These are phyloP conservation scores for Lablab purpureus DNA, from an alignment of 306 rosid genomes.

Conservation along the genomic window DNA sequence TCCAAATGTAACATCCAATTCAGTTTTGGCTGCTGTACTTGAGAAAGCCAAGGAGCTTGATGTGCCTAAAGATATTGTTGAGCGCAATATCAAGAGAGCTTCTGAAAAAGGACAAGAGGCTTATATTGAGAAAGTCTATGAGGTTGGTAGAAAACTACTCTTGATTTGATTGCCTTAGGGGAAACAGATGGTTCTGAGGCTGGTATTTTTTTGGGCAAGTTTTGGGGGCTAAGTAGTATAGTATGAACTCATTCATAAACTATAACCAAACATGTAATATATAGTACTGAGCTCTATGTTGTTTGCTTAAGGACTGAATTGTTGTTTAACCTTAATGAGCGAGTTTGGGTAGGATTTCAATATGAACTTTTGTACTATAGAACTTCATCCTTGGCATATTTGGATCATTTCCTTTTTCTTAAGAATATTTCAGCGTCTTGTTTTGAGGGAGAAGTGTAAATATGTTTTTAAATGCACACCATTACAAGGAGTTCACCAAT, in stretches of 20 bases:
- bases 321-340: conserved; percentile 8
- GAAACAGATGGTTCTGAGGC: neutral
- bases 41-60: conserved; percentile 97
- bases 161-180: conserved; percentile 37
- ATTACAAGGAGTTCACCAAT: conserved; percentile 17
- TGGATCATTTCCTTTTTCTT: conserved; percentile 32
- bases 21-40: conserved; percentile 74
- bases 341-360: neutral
- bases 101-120: conserved; percentile 95
- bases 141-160: conserved; percentile 61
- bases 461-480: conserved; percentile 8
- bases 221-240: conserved; percentile 8
- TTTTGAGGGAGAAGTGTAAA: conserved; percentile 11
- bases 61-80: conserved; percentile 88
- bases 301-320: neutral
- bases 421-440: conserved; percentile 16
- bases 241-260: neutral
- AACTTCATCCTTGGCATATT: conserved; percentile 17
- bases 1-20: conserved; percentile 74
- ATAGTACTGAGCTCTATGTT: neutral
- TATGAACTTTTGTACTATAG: neutral
- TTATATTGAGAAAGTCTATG: conserved; percentile 83
- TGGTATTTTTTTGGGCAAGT: neutral
- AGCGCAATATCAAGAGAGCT: conserved; percentile 88
- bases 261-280: neutral